phyloP scores from a whole-genome alignment of 768 basidiomycete genomes.

The Amanita pseudoporphyria region DNA sequence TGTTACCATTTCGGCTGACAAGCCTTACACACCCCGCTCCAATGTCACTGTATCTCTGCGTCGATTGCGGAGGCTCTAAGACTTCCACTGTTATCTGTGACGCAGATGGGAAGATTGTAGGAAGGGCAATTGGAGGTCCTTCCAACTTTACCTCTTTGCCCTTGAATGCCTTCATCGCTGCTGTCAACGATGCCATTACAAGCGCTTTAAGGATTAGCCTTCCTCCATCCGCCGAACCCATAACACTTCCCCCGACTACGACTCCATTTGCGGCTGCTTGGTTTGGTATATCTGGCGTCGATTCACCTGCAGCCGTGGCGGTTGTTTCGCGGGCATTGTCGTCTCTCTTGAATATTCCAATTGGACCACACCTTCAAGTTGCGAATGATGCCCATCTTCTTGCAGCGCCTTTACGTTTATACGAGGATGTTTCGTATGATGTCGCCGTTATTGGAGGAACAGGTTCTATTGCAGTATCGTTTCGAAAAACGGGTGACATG shows the following conservation, averaged over 20 bases:
- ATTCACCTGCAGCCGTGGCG: constrained; percentile 54
- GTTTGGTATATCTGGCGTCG: constrained; percentile 80
- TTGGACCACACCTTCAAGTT: constrained; percentile 45
- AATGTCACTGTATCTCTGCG: constrained; percentile 67
- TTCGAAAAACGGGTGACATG: constrained; percentile 31
- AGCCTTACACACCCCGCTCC: neutral
- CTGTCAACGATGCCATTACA: constrained; percentile 41
- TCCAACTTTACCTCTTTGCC: constrained; percentile 83
- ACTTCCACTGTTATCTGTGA: constrained; percentile 68
- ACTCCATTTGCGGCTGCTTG: constrained; percentile 58
- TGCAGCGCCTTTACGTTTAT: constrained; percentile 62
- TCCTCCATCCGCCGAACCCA: constrained; percentile 24
- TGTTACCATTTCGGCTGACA: neutral
- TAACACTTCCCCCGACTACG: constrained; percentile 22
- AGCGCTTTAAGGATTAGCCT: constrained; percentile 42
- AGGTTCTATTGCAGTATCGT: constrained; percentile 67
- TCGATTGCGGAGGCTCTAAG: constrained; percentile 88
- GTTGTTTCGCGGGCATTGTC: constrained; percentile 47
- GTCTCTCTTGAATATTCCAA: constrained; percentile 46
- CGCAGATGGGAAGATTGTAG: constrained; percentile 46
- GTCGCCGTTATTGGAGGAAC: constrained; percentile 77
- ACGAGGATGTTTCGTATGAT: constrained; percentile 49
- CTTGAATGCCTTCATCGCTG: constrained; percentile 43
- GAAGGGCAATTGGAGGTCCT: constrained; percentile 62
- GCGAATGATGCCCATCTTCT: constrained; percentile 83